A percentile compares a stretch with the other conserved stretches of the same genome.
Conservation (phyloP, 371 early-diverging fungal species). For the Nematocida sp. region DNA sequence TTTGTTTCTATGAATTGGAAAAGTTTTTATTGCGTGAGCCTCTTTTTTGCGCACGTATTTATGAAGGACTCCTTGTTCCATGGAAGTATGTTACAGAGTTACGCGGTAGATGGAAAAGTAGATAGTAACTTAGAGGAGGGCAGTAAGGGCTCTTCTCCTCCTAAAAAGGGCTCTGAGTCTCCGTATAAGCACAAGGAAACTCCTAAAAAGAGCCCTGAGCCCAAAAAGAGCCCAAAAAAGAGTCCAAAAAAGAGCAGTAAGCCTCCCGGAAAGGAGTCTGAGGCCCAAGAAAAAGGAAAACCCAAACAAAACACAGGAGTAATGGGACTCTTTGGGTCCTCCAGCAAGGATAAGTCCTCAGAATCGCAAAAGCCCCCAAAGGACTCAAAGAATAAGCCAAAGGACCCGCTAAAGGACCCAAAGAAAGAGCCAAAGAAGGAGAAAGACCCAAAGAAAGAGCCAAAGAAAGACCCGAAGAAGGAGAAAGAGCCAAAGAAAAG, state of each 20-base stretch:
- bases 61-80: too few relatives aligned
- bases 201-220: background rate
- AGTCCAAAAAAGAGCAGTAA: background rate
- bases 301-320: background rate
- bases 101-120: too few relatives aligned
- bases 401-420: background rate
- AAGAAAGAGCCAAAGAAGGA: background rate
- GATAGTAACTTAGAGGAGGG: too few relatives aligned
- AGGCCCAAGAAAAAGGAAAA: background rate
- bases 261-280: background rate
- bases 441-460: background rate
- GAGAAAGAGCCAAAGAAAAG: background rate
- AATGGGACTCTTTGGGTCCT: background rate
- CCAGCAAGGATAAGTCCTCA: background rate
- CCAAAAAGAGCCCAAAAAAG: too few relatives aligned
- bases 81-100: too few relatives aligned
- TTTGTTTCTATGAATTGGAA: background rate
- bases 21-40: background rate
- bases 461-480: constrained; percentile 4
- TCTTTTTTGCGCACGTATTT: background rate
- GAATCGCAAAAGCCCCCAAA: background rate
- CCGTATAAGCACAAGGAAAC: background rate
- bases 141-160: too few relatives aligned
- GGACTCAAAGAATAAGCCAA: background rate
- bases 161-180: too few relatives aligned